These are phyloP conservation scores for Penicillium desertorum DNA, from an alignment of 495 filamentous ascomycete species.

Conservation along the genomic window DNA sequence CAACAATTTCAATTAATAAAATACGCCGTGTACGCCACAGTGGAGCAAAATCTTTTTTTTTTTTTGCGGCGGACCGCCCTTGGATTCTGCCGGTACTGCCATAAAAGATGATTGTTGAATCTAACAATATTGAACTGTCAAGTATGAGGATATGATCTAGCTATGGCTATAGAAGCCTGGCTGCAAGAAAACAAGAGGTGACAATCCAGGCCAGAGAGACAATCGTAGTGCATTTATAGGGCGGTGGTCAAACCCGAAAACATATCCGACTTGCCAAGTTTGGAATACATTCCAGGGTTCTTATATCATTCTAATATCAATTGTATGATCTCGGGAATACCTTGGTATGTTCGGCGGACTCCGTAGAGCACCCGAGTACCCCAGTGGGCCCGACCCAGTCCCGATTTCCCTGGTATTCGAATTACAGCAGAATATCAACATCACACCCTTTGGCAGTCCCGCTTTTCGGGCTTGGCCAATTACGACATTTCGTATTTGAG, in stretches of 20 bases:
- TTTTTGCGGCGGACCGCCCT: background rate
- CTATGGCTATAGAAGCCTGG: too few relatives aligned
- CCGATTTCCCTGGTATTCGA: background rate
- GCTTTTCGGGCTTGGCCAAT: conserved; percentile 1
- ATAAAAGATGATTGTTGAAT: too few relatives aligned
- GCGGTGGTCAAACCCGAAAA: background rate
- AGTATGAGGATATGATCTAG: too few relatives aligned
- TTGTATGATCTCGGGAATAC: background rate
- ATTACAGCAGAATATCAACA: background rate
- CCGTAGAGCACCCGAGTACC: background rate
- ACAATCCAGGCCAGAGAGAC: background rate
- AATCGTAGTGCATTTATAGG: background rate
- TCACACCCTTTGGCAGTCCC: background rate
- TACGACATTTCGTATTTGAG: background rate
- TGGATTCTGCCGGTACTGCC: background rate
- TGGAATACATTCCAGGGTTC: background rate
- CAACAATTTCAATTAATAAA: background rate
- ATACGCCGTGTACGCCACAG: background rate
- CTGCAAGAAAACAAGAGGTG: too few relatives aligned
- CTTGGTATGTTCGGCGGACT: background rate
- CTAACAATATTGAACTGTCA: too few relatives aligned
- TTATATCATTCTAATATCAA: background rate
- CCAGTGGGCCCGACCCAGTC: background rate
- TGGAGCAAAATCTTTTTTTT: background rate
- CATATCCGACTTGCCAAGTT: background rate